Evolutionary conservation across 2,329 filamentous ascomycete genomes (phyloP), one percentile per base, ranked within the genome.

Genomic region (Aspergillus glaucus): DNA sequence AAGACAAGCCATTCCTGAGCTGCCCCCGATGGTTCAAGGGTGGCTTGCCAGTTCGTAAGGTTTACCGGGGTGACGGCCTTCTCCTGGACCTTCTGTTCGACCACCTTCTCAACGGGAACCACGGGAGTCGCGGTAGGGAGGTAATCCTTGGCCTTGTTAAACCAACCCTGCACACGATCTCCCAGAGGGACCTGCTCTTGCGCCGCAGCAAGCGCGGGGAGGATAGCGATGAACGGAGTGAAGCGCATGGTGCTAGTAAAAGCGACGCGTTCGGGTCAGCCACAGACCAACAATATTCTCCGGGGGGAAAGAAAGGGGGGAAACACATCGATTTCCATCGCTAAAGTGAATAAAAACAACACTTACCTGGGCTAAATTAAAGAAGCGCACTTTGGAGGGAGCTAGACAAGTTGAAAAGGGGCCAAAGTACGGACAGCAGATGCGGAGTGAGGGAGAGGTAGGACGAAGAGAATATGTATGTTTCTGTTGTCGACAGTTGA

Each of bases 1-100:
- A 75, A 83, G 46, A 85, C 64, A 55, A 82, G 68, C 80, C 79
- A 85, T 74, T 79, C 60, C 73, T 78, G 41, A 64, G 69, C 51
- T 68, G 64, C 50, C 2, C 60, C 55, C 22, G 65, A 60, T 15
- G 72, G 69, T 34, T 64, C 72, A 32, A 85, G 62, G 44, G 79
- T 64, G 44, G 74, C 64, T 59, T 79, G 70, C 76, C 79, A 82
- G 71, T 83, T 85, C 52, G 74, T 70, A 53, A 79, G 59, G 40
- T 74, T 81, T 50, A 85, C 62, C 10, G 67, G 64, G 48, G 77
- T 71, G 56, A 84, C 79, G 43, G 73, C 68, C 49, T 70, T 68
- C 50, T 71, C 70, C 3, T 74, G 73, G 50, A 79, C 66, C 62
- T 75, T 74, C 46, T 50, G 45, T 37, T 76, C 72, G 44, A 76